Evolutionary conservation across 2,329 filamentous ascomycete species (phyloP).

Genomic region (Pseudocercospora pini-densiflorae): DNA sequence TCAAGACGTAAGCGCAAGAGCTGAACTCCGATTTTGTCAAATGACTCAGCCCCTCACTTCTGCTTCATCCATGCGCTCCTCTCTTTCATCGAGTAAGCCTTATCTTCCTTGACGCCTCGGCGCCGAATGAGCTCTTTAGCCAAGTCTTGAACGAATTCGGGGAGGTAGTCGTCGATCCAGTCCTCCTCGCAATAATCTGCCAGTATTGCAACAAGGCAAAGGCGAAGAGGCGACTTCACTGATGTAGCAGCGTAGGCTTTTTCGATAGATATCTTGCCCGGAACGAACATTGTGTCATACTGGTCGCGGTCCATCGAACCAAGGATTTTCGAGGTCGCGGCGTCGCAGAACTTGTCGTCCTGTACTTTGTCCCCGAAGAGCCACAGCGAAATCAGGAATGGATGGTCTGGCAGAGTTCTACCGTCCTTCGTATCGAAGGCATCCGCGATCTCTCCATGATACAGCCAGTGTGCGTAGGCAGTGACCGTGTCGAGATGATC

Average conservation of each 20-base stretch:
- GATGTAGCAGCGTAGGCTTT: constrained; percentile 2
- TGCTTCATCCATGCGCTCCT: not conserved
- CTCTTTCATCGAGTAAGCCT: not conserved
- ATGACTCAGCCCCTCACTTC: not conserved
- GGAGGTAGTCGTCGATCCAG: not conserved
- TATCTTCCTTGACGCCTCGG: not conserved
- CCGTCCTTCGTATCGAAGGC: not conserved
- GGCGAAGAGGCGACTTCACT: not conserved
- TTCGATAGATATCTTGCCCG: too few relatives aligned
- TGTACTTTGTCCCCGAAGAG: constrained; percentile 23
- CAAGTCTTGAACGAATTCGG: not conserved
- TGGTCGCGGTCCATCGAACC: too few relatives aligned
- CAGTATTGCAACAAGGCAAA: not conserved
- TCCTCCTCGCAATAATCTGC: not conserved
- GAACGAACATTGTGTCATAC: too few relatives aligned
- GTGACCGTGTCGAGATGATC: constrained; percentile 11
- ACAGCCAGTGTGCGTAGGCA: constrained; percentile 24
- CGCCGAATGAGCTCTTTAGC: not conserved
- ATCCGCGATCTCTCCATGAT: not conserved
- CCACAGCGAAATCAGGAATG: not conserved
- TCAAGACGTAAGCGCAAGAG: too few relatives aligned
- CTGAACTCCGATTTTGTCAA: too few relatives aligned
- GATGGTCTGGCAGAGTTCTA: not conserved
- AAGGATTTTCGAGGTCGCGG: too few relatives aligned
- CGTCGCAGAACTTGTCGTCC: constrained; percentile 17